These are phyloP conservation scores for Coemansia asiatica DNA, from an alignment of 192 early-diverging fungal species.

Conservation along the genomic window DNA sequence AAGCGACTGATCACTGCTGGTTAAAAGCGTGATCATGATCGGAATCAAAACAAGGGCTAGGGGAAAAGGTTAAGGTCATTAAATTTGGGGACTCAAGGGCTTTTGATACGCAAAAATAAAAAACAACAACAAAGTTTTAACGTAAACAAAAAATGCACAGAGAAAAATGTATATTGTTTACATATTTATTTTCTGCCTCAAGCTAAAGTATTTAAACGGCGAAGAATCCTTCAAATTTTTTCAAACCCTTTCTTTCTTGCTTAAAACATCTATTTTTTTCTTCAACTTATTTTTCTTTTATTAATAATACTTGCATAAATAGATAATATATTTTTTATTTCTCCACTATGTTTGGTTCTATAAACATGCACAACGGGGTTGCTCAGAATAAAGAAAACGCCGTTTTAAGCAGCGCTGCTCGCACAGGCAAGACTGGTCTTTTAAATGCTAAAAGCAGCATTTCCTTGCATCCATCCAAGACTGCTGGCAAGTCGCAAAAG, in stretches of 20 bases:
- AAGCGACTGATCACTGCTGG: neutral
- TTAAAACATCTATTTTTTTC: neutral
- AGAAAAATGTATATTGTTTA: too few relatives aligned
- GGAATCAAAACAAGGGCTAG: neutral
- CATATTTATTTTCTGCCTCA: too few relatives aligned
- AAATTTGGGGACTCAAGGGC: too few relatives aligned
- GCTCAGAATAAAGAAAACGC: conserved; percentile 48
- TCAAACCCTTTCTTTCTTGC: neutral
- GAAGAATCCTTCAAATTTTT: neutral
- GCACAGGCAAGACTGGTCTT: conserved; percentile 28
- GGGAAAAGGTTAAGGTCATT: too few relatives aligned
- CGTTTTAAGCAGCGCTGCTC: conserved; percentile 18
- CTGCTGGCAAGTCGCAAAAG: neutral
- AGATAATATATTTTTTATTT: conserved; percentile 1
- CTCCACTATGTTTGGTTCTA: conserved; percentile 32
- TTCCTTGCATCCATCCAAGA: conserved; percentile 5
- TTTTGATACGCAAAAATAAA: neutral
- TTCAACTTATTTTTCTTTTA: too few relatives aligned
- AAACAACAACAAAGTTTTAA: neutral
- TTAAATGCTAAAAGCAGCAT: conserved; percentile 16
- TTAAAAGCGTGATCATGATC: neutral
- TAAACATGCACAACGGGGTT: conserved; percentile 13
- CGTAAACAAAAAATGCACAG: conserved; percentile 6
- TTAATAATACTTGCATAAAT: too few relatives aligned
- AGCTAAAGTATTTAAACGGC: neutral